phyloP scores from a whole-genome alignment of 1,284 basidiomycete genomes.

The Malassezia nana region DNA sequence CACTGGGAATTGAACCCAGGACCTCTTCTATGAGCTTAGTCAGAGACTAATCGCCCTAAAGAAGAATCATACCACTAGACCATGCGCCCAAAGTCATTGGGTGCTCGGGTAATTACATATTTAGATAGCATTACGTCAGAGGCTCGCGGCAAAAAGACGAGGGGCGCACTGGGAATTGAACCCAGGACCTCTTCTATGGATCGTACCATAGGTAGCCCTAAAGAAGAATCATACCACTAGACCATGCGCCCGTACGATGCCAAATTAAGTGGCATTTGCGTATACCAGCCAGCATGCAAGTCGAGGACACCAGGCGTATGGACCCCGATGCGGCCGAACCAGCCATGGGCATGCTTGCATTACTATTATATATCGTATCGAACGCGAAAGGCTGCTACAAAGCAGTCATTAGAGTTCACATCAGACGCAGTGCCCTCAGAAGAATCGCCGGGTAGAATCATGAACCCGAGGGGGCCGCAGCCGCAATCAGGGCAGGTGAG shows the following conservation, averaged over 20 bases:
- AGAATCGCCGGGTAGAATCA: constrained; percentile 23
- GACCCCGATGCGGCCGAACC: no score
- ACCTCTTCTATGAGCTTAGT: constrained; percentile 20
- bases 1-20: constrained; percentile 26
- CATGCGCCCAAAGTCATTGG: constrained; percentile 14
- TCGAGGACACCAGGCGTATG: no score
- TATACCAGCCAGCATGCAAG: no score
- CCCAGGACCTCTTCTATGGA: constrained; percentile 25
- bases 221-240: constrained; percentile 28
- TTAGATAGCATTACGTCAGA: neutral
- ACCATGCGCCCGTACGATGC: constrained; percentile 19
- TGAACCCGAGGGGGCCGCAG: constrained; percentile 42
- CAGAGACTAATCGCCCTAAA: constrained; percentile 17
- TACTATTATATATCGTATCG: constrained; percentile 28
- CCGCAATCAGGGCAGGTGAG: constrained; percentile 45
- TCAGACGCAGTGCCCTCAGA: constrained; percentile 1
- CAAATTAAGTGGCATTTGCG: neutral
- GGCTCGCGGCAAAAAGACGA: neutral
- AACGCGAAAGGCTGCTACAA: constrained; percentile 34
- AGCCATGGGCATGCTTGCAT: neutral
- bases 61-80: constrained; percentile 27
- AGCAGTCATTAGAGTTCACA: constrained; percentile 23
- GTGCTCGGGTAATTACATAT: neutral
- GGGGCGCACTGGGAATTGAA: constrained; percentile 26
- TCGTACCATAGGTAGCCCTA: constrained; percentile 8